Base-by-base conservation (phyloP, 441 rosid genomes). In the Dalechampia spathulata region DNA sequence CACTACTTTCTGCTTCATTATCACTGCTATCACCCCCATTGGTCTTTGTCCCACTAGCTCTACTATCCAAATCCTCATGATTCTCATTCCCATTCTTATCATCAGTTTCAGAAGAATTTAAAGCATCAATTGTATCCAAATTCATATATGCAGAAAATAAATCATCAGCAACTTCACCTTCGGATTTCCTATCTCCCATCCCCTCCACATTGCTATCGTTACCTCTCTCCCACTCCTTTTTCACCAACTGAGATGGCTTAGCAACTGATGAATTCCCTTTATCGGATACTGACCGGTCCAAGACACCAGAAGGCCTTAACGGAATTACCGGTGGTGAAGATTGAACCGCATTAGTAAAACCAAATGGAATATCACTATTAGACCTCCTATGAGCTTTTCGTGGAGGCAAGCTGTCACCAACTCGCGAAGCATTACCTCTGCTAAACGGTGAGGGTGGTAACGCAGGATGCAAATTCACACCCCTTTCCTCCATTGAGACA, bases 111-210 rank as follows among this genome's bases (percentile, higher is more conserved):
- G 96, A 85, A 13, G 98, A 83, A 76, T 89, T 89, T 74, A 89
- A 64, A 0, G 72, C 83, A 69, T 89, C 97, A 17, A 89, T 89
- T 27, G 71, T 78, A 2, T 92, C 99, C 73, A 89, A 76, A 77
- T 93, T 89, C 95, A 93, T 89, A 56, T 85, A 87, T 0, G 94
- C 90, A 4, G 95, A 89, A 72, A 92, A 80, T 64, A 89, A 67
- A 61, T 89, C 99, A 72, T 89, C 99, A 64, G 85, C 83, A 22
- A 74, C 77, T 65, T 81, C 90, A 41, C 88, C 95, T 72, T 81
- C 86, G 1, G 81, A 69, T 71, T 82, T 85, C 64, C 91, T 72
- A 79, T 82, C 96, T 6, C 86, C 83, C 66, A 67, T 76, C 20
- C 85, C 91, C 75, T 88, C 88, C 5, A 60, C 74, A 66, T 50